A percentile compares a stretch with the other conserved stretches of the same genome.
phyloP scores from a whole-genome alignment of 495 filamentous ascomycete genomes.

The Tuber brumale region DNA sequence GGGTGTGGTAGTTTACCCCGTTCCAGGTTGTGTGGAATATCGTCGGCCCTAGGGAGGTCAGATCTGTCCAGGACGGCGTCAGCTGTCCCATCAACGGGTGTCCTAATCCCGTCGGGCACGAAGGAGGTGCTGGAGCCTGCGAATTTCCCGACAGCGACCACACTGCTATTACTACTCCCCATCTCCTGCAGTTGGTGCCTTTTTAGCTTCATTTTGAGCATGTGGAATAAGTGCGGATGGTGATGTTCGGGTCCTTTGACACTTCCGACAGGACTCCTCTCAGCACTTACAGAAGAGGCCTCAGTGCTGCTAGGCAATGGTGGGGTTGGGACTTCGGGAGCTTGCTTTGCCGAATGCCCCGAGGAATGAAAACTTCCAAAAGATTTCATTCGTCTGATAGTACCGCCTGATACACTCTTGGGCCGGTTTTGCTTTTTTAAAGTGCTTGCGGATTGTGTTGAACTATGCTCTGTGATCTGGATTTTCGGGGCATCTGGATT shows the following conservation, averaged over 20 bases:
- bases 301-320: slow-evolving; percentile 31
- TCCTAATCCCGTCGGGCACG: slow-evolving; percentile 21
- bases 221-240: slow-evolving; percentile 38
- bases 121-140: slow-evolving; percentile 28
- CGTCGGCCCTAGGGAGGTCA: slow-evolving; percentile 28
- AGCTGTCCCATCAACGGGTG: slow-evolving; percentile 16
- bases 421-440: slow-evolving; percentile 30
- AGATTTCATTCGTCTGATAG: slow-evolving; percentile 37
- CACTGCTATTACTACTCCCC: slow-evolving; percentile 13
- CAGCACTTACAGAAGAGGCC: slow-evolving; percentile 27
- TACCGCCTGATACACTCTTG: slow-evolving; percentile 38
- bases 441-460: slow-evolving; percentile 21
- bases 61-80: slow-evolving; percentile 18
- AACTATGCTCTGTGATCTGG: slow-evolving; percentile 37
- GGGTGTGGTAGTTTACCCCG: slow-evolving; percentile 38
- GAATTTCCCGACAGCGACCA: slow-evolving; percentile 21
- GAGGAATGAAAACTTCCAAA: slow-evolving; percentile 10
- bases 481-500: slow-evolving; percentile 40
- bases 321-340: slow-evolving; percentile 28
- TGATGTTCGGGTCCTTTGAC: slow-evolving; percentile 26
- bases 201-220: slow-evolving; percentile 37
- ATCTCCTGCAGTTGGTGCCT: slow-evolving; percentile 34
- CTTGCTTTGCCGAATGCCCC: slow-evolving; percentile 9
- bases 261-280: slow-evolving; percentile 29
- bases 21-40: slow-evolving; percentile 39